Conservation (phyloP, 169 alveolate species). For the Eimeria maxima region DNA sequence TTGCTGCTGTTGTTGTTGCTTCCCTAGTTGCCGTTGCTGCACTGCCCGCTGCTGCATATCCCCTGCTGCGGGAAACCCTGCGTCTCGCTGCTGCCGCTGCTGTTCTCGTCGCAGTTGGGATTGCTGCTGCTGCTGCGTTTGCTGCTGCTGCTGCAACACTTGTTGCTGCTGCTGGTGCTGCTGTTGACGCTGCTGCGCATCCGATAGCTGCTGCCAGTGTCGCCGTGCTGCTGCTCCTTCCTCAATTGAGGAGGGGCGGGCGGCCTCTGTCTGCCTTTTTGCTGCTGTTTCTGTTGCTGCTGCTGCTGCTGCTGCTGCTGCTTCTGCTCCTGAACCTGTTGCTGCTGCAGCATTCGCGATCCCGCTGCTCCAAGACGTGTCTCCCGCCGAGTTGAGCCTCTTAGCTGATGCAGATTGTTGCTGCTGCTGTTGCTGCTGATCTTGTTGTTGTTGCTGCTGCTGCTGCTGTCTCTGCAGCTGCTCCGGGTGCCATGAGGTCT, state of each 20-base stretch:
- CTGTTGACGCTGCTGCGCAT: no score
- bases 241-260: not conserved
- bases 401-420: no score
- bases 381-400: no score
- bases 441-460: not conserved
- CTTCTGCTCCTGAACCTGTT: not conserved
- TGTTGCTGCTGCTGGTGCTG: not conserved
- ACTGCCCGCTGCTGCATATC: not conserved
- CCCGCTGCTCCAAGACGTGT: no score
- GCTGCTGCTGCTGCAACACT: conserved; percentile 10
- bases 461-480: conserved; percentile 1
- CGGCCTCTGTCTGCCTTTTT: not conserved
- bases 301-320: conserved; percentile 1
- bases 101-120: no score
- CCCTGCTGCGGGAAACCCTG: no score
- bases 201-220: no score
- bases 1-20: not conserved
- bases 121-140: not conserved
- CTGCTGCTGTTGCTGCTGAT: not conserved
- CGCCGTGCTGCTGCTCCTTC: not conserved
- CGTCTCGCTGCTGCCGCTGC: not conserved
- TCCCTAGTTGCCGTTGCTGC: not conserved
- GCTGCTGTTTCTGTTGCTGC: conserved; percentile 15
- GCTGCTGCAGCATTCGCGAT: not conserved
- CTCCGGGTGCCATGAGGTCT: not conserved